phyloP scores from a whole-genome alignment of 2,329 filamentous ascomycete species.

The Didymella arachidicola region DNA sequence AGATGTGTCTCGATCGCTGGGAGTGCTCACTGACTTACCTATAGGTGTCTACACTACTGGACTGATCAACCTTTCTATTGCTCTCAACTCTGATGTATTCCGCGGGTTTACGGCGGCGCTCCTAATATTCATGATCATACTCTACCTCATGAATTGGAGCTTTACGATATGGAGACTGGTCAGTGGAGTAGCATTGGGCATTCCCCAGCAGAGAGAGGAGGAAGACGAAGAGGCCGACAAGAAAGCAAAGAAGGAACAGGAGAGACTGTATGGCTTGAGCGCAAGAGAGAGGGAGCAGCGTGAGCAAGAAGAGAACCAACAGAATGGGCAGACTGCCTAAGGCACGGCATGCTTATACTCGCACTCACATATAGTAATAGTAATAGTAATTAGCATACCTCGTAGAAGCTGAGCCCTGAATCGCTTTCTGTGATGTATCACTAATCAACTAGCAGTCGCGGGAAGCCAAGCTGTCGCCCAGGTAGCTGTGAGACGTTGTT shows the following conservation, averaged over 20 bases:
- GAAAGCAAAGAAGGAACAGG: conserved; percentile 12
- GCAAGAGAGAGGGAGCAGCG: not conserved
- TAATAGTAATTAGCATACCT: not conserved
- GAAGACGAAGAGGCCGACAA: conserved; percentile 23
- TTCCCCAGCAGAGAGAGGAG: conserved; percentile 28
- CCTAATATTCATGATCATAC: conserved; percentile 23
- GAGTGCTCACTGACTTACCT: not conserved
- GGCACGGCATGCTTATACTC: not conserved
- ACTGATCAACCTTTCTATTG: conserved; percentile 26
- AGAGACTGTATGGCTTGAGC: conserved; percentile 2
- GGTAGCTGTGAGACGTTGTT: not conserved
- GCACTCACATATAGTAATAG: not conserved
- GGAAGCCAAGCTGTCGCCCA: not conserved
- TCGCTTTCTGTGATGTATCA: not conserved
- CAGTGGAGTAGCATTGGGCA: conserved; percentile 24
- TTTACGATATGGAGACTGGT: conserved; percentile 23
- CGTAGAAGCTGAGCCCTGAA: not conserved
- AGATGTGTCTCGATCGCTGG: not conserved
- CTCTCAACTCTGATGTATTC: conserved; percentile 27
- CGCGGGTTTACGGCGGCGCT: conserved; percentile 24
- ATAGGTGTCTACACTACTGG: conserved; percentile 26
- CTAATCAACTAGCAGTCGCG: not conserved
- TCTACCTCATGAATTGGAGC: conserved; percentile 29
- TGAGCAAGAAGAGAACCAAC: conserved; percentile 2
- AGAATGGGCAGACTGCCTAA: not conserved